Evolutionary conservation across 768 basidiomycete species (phyloP).

Genomic region (Russula compacta): DNA sequence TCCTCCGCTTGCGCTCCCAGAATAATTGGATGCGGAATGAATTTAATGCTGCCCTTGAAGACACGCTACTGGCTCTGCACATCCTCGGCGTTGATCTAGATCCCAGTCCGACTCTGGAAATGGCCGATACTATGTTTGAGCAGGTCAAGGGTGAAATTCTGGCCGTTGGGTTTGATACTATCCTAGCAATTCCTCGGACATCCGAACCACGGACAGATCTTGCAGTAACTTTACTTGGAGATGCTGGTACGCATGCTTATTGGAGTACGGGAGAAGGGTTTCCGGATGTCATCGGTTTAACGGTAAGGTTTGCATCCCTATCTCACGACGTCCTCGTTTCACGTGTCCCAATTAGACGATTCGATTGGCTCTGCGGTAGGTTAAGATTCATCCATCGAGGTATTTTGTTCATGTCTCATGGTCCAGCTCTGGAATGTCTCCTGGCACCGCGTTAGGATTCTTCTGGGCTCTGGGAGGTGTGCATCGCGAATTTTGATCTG

Average conservation of each 20-base stretch:
- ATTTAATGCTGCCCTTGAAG: constrained; percentile 45
- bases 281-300: constrained; percentile 55
- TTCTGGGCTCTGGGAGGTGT: constrained; percentile 62
- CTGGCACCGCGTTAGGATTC: constrained; percentile 61
- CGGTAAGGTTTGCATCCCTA: constrained; percentile 31
- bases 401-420: background rate
- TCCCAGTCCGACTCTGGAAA: constrained; percentile 39
- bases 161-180: constrained; percentile 59
- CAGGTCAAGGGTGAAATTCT: constrained; percentile 63
- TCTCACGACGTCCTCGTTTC: background rate
- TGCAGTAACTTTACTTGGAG: constrained; percentile 56
- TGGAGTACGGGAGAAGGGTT: constrained; percentile 54
- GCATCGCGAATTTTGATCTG: background rate
- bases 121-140: constrained; percentile 59
- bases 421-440: constrained; percentile 55
- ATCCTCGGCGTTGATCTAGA: constrained; percentile 55
- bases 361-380: constrained; percentile 51
- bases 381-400: background rate
- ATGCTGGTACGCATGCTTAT: constrained; percentile 64
- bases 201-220: constrained; percentile 51
- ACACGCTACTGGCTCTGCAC: constrained; percentile 51
- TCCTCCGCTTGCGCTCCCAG: constrained; percentile 51
- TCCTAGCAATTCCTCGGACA: constrained; percentile 52
- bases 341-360: constrained; percentile 38
- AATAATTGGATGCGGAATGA: constrained; percentile 56